Evolutionary conservation across 192 early-diverging fungal genomes (phyloP), one percentile per base, ranked within the genome.

Genomic region (Coemansia interrupta): DNA sequence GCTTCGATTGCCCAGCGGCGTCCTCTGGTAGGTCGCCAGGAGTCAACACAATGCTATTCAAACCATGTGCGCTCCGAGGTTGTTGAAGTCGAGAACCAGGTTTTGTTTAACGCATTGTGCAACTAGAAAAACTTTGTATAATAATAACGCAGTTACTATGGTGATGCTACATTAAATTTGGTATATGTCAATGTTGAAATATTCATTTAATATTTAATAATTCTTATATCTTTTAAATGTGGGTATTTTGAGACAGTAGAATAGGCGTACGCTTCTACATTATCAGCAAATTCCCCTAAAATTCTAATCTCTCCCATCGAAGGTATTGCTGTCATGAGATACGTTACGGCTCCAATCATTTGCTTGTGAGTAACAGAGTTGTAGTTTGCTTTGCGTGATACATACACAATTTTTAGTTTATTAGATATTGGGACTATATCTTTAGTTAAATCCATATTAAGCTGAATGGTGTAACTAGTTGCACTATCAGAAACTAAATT

Each of bases 61-160:
- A 83, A 83, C 56, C 82, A 83, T 43, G 82, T 54, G 8, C 55
- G 66, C n/a, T 54, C 76, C 5, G 82, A 83, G 41, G 48, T 73
- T 19, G 64, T 83, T n/a, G 77, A 82, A 18, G 54, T 77, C 26
- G 82, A 83, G 39, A 83, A 83, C 61, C 68, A 70, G 40, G 13
- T 70, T 4, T 40, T 70, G 39, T 64, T 70, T 30, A 70, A 70
- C 44, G 42, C 56, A 10, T 5, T 70, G 39, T 70, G 68, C 54
- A 66, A 66, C 38, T 44, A 44, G 19, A 44, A 44, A 18, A 5
- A 44, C 19, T 44, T 44, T n/a, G 42, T 44, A 44, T 44, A 20
- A 18, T 18, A 18, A 44, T 44, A 20, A 20, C 42, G 13, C 13
- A n/a, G 40, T 44, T 44, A 17, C 4, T n/a, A 17, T 44, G 17